These are phyloP conservation scores for Crucihimalaya himalaica DNA, from an alignment of 345 rosid species.

Conservation along the genomic window DNA sequence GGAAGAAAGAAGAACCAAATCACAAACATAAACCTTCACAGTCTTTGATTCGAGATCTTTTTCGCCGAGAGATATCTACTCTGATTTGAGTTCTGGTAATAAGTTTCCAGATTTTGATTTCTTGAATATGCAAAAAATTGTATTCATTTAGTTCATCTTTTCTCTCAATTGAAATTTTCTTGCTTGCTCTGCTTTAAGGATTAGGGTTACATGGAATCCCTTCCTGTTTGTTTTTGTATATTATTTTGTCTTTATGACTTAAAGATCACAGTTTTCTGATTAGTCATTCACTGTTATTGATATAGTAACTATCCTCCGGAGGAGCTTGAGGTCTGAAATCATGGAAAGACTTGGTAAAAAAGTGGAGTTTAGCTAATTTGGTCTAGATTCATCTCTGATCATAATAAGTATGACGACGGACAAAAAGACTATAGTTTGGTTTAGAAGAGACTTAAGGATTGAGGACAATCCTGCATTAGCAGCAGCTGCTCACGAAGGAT, in stretches of 20 bases:
- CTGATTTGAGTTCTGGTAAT: constrained; percentile 11
- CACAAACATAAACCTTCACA: neutral
- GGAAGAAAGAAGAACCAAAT: constrained; percentile 19
- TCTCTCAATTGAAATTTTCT: neutral
- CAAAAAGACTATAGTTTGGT: constrained; percentile 83
- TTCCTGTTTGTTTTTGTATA: neutral
- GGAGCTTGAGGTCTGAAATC: neutral
- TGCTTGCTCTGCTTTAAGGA: neutral
- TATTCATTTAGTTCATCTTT: neutral
- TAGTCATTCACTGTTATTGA: neutral
- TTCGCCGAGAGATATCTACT: constrained; percentile 1
- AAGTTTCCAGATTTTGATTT: constrained; percentile 15
- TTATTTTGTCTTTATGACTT: neutral
- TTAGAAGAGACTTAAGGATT: constrained; percentile 91
- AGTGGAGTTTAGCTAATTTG: constrained; percentile 17
- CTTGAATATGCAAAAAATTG: neutral
- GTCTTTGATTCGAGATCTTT: constrained; percentile 11
- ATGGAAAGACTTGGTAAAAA: neutral
- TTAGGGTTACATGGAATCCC: neutral
- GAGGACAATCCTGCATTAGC: constrained; percentile 99
- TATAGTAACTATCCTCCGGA: neutral
- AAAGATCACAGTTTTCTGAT: constrained; percentile 1
- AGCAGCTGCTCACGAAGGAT: constrained; percentile 79
- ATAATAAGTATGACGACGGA: constrained; percentile 40
- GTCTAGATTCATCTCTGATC: constrained; percentile 1